Evolutionary conservation across 495 filamentous ascomycete species (phyloP).

Genomic region (Penicillium verhagenii): DNA sequence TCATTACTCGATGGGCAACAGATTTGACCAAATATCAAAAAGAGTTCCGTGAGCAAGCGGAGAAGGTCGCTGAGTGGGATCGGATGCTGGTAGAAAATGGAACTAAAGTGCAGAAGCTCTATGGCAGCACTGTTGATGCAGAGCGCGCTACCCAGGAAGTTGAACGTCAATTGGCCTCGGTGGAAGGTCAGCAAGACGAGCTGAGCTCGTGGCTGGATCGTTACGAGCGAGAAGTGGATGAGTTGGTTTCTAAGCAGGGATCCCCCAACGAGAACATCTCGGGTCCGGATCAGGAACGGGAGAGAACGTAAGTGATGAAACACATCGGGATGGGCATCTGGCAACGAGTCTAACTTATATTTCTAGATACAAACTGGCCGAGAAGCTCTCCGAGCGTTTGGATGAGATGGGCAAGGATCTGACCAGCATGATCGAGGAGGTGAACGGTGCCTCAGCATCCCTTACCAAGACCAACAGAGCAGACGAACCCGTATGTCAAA

Average conservation of each 20-base stretch:
- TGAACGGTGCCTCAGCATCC: conserved; percentile 80
- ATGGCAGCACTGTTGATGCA: conserved; percentile 81
- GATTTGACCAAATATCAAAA: conserved; percentile 95
- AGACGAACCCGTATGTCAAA: conserved; percentile 80
- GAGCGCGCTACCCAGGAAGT: conserved; percentile 88
- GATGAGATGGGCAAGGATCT: conserved; percentile 91
- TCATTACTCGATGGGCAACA: conserved; percentile 95
- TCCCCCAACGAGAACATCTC: conserved; percentile 67
- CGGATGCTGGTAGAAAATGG: conserved; percentile 85
- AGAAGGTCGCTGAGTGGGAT: conserved; percentile 88
- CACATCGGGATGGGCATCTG: too few relatives aligned
- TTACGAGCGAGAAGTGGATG: conserved; percentile 86
- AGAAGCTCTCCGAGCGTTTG: conserved; percentile 81
- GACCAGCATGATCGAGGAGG: conserved; percentile 93
- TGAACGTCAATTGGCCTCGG: conserved; percentile 80
- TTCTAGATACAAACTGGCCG: conserved; percentile 75
- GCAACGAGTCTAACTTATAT: neutral
- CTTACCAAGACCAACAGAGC: conserved; percentile 84
- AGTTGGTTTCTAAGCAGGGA: conserved; percentile 72
- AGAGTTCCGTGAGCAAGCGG: conserved; percentile 86
- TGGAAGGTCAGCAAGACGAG: conserved; percentile 91
- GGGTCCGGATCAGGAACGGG: conserved; percentile 89
- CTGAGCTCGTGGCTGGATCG: conserved; percentile 77
- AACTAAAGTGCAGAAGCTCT: conserved; percentile 88
- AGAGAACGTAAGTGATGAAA: conserved; percentile 69